Base-by-base conservation (phyloP, 352 stramenopile genomes). In the Phytophthora ohioensis region DNA sequence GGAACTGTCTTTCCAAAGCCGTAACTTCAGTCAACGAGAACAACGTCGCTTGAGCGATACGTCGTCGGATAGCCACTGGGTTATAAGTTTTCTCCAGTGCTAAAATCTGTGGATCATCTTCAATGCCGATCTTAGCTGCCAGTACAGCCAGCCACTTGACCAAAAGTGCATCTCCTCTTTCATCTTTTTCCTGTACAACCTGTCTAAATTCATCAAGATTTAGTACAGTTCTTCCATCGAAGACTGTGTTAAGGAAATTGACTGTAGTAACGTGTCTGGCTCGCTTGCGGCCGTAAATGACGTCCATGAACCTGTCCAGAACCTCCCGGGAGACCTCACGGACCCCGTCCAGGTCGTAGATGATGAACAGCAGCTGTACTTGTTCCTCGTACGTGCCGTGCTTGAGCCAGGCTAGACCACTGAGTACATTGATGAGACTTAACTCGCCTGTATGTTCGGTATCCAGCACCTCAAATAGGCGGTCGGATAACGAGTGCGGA, bases 381-480 rank as follows among this genome's bases (percentile, higher is more conserved):
- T 91, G 87, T 57, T 94, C 88, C 15, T 93, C 85, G 27, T 78
- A 79, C 43, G 84, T 88, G 13, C 87, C 85, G 43, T 93, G 75
- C 64, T 94, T 93, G 31, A 93, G 83, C 69, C 88, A 84, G 31
- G 87, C 84, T 31, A 96, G 72, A 13, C 86, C 89, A 15, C 78
- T 82, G 4, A 96, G 65, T 21, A 96, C 71, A 21, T 90, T 88
- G 15, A 75, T 74, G 2, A 90, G 76, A 21, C 75, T 91, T 52
- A 96, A 55, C 51, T 90, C 78, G 39, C 88, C 85, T n/a, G 73
- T 73, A 31, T 71, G 81, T n/a, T 91, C 80, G 5, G 73, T 80
- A 62, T 96, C 87, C 46, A 96, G 81, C 52, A 96, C 89, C 47
- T 93, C 85, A 62, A 95, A 96, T 47, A 96, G 55, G 42, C 89